Base-by-base conservation (phyloP, 768 basidiomycete genomes). In the Naematelia encephala region DNA sequence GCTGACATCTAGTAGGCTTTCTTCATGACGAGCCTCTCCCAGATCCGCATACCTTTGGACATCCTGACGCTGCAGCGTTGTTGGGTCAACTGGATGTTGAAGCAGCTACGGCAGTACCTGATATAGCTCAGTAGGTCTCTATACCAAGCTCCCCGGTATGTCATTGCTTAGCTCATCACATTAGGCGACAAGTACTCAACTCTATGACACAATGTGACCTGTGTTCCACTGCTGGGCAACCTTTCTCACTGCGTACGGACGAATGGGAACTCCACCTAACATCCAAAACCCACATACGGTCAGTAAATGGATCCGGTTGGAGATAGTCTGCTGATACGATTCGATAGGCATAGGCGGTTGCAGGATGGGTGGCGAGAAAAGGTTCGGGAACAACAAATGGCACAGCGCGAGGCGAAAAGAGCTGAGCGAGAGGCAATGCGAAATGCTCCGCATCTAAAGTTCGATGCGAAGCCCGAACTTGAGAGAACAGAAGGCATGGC, bases 21-120 rank as follows among this genome's bases (percentile, higher is more conserved):
- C 70, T 90, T 43, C 70, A 75, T 19, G 67, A 74, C 11, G 64
- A 77, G 16, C 56, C 72, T 1, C 78, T 91, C 42, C 86, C 84
- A 0, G 80, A 86, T 67, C 85, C 89, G 3, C 64, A 26, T 12
- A 26, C 21, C 0, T 25, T 63, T 2, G 72, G 71, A 11, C 69
- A 72, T 61, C 43, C 52, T 0, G 63, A 72, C 21, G 65, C 69
- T 4, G 16, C 10, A 3, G 55, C 46, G 11, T 50, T 77, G 10
- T 51, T 76, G 42, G 48, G 16, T 1, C 13, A 43, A 4, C 30
- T 72, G 47, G 19, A 57, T 3, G 53, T 48, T 14, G 47, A 5
- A 21, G 26, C 23, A 2, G 28, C 27, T 8, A 29, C 39, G 14
- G 50, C 51, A 48, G 54, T 75, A 2, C 65, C 70, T 2, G 64